These are phyloP conservation scores for Aschersonia sp. DNA, from an alignment of 2,329 filamentous ascomycete species.

Conservation along the genomic window DNA sequence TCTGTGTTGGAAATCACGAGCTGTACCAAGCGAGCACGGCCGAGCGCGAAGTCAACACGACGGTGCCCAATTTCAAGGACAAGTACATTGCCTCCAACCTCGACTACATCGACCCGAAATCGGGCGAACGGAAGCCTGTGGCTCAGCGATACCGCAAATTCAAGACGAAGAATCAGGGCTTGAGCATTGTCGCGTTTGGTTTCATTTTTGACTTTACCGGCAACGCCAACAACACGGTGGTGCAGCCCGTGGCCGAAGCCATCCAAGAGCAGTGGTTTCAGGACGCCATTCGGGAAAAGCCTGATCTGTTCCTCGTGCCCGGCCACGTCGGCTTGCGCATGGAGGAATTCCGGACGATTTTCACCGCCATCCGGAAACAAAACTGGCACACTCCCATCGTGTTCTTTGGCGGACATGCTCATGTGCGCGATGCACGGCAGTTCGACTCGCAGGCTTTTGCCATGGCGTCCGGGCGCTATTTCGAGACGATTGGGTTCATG, in stretches of 20 bases:
- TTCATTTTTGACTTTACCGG: slow-evolving; percentile 90
- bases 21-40: slow-evolving; percentile 73
- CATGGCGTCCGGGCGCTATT: slow-evolving; percentile 77
- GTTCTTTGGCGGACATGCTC: slow-evolving; percentile 82
- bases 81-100: slow-evolving; percentile 85
- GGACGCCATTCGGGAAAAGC: slow-evolving; percentile 65
- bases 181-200: slow-evolving; percentile 76
- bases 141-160: slow-evolving; percentile 79
- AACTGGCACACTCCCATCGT: slow-evolving; percentile 76
- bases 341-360: slow-evolving; percentile 64
- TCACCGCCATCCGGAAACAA: slow-evolving; percentile 58
- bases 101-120: slow-evolving; percentile 65
- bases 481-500: slow-evolving; percentile 92
- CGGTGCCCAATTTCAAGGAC: slow-evolving; percentile 67
- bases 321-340: slow-evolving; percentile 78
- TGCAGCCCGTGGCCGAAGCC: slow-evolving; percentile 65
- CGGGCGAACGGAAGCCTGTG: slow-evolving; percentile 58
- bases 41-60: slow-evolving; percentile 61
- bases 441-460: slow-evolving; percentile 70
- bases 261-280: slow-evolving; percentile 83
- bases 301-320: slow-evolving; percentile 75
- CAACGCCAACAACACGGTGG: slow-evolving; percentile 81
- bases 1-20: slow-evolving; percentile 89
- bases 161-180: slow-evolving; percentile 75
- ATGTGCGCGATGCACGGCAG: slow-evolving; percentile 70